A percentile compares a stretch with the other conserved stretches of the same genome.
Evolutionary conservation across 306 rosid genomes (phyloP).

Genomic region (Vicia villosa): DNA sequence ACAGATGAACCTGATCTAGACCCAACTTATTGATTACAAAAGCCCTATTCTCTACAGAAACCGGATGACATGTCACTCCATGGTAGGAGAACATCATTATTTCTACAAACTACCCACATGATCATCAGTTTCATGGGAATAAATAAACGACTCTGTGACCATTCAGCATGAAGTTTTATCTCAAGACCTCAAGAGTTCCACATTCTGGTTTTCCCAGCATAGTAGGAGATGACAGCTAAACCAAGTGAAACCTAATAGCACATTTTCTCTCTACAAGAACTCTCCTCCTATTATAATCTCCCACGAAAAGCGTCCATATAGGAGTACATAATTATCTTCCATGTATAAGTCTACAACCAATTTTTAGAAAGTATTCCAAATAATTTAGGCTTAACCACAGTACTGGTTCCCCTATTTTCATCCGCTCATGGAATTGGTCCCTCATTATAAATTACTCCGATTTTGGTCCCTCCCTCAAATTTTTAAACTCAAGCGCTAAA

Average conservation of each 20-base stretch:
- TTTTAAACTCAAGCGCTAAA: too few species aligned
- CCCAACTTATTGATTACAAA: background rate
- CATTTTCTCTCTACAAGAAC: background rate
- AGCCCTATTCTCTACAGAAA: background rate
- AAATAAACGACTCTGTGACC: background rate
- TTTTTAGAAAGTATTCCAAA: background rate
- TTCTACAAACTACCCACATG: background rate
- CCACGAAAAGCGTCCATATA: background rate
- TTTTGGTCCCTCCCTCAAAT: too few species aligned
- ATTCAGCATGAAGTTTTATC: slow-evolving; percentile 5
- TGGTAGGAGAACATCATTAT: background rate
- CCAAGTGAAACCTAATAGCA: slow-evolving; percentile 24
- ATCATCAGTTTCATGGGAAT: background rate
- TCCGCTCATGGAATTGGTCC: too few species aligned
- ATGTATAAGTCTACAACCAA: background rate
- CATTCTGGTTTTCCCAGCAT: slow-evolving; percentile 5
- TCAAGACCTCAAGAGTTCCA: background rate
- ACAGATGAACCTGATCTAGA: slow-evolving; percentile 9
- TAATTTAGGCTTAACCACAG: too few species aligned
- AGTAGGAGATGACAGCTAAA: slow-evolving; percentile 13
- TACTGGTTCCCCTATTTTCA: too few species aligned
- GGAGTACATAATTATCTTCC: background rate
- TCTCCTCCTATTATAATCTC: background rate
- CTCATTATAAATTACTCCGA: too few species aligned
- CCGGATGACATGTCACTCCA: background rate